These are phyloP conservation scores for Hsuehochloa calcarea DNA, from an alignment of 176 grass and related monocot species.

Conservation along the genomic window DNA sequence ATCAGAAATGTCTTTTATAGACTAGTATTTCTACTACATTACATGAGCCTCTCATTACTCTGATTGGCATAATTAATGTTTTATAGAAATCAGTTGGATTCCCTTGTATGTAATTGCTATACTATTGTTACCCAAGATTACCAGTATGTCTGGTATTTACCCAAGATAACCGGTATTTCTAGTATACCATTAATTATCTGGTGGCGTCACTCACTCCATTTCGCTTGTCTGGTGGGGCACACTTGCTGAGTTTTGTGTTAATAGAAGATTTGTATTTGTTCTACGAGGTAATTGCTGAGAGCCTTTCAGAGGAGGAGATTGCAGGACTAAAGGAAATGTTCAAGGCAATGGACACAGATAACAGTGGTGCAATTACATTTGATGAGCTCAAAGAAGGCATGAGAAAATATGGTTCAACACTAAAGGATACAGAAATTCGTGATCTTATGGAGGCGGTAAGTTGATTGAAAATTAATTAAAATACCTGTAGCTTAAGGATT, in stretches of 20 bases:
- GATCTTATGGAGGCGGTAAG: conserved; percentile 82
- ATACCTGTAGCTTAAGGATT: not conserved
- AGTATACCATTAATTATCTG: not conserved
- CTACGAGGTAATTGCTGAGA: conserved; percentile 74
- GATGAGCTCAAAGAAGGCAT: conserved; percentile 82
- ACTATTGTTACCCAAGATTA: conserved; percentile 5
- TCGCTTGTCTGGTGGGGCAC: not conserved
- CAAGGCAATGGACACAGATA: conserved; percentile 66
- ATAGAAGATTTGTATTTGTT: conserved; percentile 21
- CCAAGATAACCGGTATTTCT: not conserved
- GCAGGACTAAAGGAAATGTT: conserved; percentile 80
- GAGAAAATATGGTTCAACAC: conserved; percentile 56
- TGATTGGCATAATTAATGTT: not conserved
- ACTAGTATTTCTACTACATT: conserved; percentile 30
- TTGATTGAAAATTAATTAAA: not conserved
- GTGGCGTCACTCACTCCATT: not conserved
- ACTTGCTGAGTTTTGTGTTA: not conserved
- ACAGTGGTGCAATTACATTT: conserved; percentile 74
- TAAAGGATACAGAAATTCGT: conserved; percentile 66
- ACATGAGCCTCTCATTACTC: not conserved
- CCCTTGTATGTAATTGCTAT: not conserved
- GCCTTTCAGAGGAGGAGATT: conserved; percentile 81
- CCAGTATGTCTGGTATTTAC: conserved; percentile 1
- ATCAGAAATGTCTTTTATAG: conserved; percentile 9
- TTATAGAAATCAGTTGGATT: not conserved